Evolutionary conservation across 2,329 filamentous ascomycete species (phyloP).

Genomic region (Epichloe brachyelytri): DNA sequence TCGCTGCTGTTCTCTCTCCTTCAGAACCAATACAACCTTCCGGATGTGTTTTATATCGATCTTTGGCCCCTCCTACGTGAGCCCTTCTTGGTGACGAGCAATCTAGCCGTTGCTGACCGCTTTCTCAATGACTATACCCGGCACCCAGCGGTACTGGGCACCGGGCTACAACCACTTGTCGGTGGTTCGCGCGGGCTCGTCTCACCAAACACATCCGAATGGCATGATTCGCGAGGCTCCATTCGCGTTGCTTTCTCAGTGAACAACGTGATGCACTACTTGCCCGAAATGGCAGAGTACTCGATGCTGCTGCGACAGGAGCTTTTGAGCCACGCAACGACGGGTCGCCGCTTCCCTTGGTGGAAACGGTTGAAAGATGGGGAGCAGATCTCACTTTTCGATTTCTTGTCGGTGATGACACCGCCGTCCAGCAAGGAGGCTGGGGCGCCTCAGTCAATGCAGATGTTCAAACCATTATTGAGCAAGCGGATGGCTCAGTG

Average conservation of each 20-base stretch:
- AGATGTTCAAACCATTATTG: neutral
- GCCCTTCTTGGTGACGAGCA: neutral
- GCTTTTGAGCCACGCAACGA: neutral
- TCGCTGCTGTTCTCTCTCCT: neutral
- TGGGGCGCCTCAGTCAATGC: neutral
- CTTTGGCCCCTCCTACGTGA: neutral
- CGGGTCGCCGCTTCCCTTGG: neutral
- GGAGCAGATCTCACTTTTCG: conserved; percentile 1
- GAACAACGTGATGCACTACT: conserved; percentile 1
- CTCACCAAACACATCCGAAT: neutral
- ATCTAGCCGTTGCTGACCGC: neutral
- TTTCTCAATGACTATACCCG: conserved; percentile 1
- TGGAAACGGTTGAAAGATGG: neutral
- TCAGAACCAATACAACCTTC: neutral
- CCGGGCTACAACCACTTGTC: neutral
- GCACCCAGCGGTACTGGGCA: neutral
- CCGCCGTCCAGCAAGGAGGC: conserved; percentile 1
- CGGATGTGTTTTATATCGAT: conserved; percentile 2
- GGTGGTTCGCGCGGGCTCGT: conserved; percentile 1
- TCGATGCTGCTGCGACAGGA: neutral
- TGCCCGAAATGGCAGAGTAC: conserved; percentile 1
- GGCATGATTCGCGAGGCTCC: conserved; percentile 1
- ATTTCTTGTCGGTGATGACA: neutral
- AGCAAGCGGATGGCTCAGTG: neutral
- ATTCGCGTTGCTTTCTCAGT: neutral